Evolutionary conservation across 345 rosid species (phyloP), one percentile per base, ranked within the genome.

Genomic region (Brassica carinata): DNA sequence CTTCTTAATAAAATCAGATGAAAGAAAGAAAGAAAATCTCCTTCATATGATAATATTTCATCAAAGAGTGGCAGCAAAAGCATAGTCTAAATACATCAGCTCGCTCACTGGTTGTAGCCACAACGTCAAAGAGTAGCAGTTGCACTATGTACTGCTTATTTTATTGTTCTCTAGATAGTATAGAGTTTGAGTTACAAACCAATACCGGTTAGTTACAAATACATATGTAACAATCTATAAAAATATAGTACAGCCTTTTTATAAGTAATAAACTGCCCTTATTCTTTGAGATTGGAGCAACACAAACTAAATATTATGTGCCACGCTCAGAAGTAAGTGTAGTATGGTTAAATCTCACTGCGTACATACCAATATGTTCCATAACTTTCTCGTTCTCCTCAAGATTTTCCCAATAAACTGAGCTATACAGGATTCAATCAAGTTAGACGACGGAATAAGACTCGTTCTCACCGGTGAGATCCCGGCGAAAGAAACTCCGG

Each of bases 351-450:
- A 30, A 63, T 62, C 71, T 80, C 83, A 91, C 75, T 74, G 84
- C 76, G 79, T 69, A 82, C 98, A 94, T 2, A 90, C 72, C 82
- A 89, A 58, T 70, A 90, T 71, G 80, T 84, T 91, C 91, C 94
- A 92, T 9, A 91, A 65, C 71, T 75, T 84, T 29, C 79, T 85
- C 15, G 85, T 72, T 82, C 91, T 87, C 80, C 94, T 87, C n/a
- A 84, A 62, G 8, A 91, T 34, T 83, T 90, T 90, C 8, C 88
- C 63, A 1, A 90, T n/a, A 31, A 89, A 82, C 73, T 83, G 82
- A 15, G 88, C 87, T 7, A 91, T 38, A 76, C 88, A 87, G 1
- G 84, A 38, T 45, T 85, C 73, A 4, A 87, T 67, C 11, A 85
- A 80, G 63, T 77, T 19, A 5, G 87, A 84, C 11, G 82, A 64